Conservation (phyloP, 345 rosid species). For the Brassica incana region DNA sequence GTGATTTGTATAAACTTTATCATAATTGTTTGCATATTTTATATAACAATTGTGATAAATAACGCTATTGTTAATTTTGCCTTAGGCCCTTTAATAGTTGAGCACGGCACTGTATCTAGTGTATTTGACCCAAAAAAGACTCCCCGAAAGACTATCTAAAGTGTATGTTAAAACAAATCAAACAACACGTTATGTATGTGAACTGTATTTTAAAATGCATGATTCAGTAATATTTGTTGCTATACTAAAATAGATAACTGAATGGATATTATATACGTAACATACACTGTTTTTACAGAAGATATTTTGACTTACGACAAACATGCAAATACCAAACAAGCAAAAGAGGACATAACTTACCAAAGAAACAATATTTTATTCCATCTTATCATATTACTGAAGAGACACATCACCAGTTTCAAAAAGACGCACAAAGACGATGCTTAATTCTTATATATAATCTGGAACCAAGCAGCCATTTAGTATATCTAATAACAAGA, state of each 20-base stretch:
- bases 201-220: constrained; percentile 4
- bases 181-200: background rate
- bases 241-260: background rate
- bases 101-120: background rate
- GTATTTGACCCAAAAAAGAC: background rate
- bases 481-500: constrained; percentile 11
- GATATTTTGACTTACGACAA: background rate
- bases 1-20: no score
- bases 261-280: background rate
- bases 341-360: constrained; percentile 8
- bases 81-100: no score
- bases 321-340: background rate
- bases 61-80: no score
- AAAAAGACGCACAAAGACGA: background rate
- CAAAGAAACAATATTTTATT: background rate
- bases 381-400: background rate
- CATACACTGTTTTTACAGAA: background rate
- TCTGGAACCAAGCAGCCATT: constrained; percentile 8
- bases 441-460: background rate
- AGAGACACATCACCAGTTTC: constrained; percentile 12
- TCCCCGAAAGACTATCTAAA: no score
- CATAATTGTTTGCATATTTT: no score
- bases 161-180: no score
- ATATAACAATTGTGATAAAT: no score
- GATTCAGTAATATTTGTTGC: background rate